Conservation (phyloP, 805 yeast species). For the Saturnispora mendoncae region DNA sequence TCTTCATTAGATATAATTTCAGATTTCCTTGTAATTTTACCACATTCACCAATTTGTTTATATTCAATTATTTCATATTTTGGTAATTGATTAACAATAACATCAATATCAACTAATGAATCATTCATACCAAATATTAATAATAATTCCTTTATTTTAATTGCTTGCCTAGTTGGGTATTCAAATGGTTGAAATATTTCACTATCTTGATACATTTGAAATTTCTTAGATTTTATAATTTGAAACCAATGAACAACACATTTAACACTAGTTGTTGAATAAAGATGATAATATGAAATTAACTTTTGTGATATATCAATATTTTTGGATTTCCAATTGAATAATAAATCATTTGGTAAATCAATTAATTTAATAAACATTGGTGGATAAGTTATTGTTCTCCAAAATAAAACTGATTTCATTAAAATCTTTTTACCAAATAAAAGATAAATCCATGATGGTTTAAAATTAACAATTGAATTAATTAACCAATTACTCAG, state of each 20-base stretch:
- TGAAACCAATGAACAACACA: conserved; percentile 96
- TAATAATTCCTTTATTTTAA: conserved; percentile 54
- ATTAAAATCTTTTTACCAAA: conserved; percentile 72
- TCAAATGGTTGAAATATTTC: conserved; percentile 44
- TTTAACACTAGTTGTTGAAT: conserved; percentile 87
- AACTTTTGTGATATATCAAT: conserved; percentile 67
- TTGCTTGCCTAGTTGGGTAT: conserved; percentile 37
- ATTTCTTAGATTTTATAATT: conserved; percentile 64
- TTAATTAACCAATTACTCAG: conserved; percentile 70
- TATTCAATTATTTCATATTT: conserved; percentile 12
- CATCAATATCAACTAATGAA: conserved; percentile 77
- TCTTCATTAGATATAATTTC: conserved; percentile 4
- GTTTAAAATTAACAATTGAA: conserved; percentile 68
- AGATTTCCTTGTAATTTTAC: conserved; percentile 7
- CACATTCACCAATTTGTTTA: conserved; percentile 9
- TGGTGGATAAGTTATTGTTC: conserved; percentile 65
- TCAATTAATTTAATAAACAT: conserved; percentile 68
- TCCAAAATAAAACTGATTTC: conserved; percentile 62
- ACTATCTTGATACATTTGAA: conserved; percentile 85
- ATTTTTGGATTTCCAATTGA: conserved; percentile 72
- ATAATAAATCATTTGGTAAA: conserved; percentile 52
- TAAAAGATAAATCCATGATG: conserved; percentile 57
- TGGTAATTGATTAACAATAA: conserved; percentile 48
- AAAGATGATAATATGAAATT: conserved; percentile 76
- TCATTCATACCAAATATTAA: conserved; percentile 77